Evolutionary conservation across 2,329 filamentous ascomycete species (phyloP).

Genomic region (Thermomyces lanuginosus): DNA sequence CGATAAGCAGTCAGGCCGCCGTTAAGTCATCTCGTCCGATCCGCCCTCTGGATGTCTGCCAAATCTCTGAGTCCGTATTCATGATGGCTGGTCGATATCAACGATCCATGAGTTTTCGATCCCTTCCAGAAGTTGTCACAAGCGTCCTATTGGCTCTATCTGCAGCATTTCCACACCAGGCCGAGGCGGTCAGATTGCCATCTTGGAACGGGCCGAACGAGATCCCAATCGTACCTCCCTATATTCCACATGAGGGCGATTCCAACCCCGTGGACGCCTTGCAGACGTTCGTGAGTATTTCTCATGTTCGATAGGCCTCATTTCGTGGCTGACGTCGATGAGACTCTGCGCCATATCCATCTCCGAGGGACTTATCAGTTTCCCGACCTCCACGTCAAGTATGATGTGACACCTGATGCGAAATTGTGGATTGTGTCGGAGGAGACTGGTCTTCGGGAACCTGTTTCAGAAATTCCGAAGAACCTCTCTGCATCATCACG

Average conservation of each 20-base stretch:
- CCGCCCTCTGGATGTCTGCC: no score
- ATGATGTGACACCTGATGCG: constrained; percentile 51
- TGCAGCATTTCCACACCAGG: not conserved
- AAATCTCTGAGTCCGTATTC: no score
- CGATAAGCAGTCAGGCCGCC: no score
- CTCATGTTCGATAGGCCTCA: constrained; percentile 4
- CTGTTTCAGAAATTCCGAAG: constrained; percentile 34
- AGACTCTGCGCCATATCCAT: constrained; percentile 65
- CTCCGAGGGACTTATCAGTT: constrained; percentile 75
- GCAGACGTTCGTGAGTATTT: constrained; percentile 21
- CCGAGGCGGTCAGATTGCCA: not conserved
- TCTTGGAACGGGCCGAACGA: constrained; percentile 3
- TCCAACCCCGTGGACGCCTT: constrained; percentile 7
- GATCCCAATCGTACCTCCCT: constrained; percentile 18
- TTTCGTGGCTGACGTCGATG: constrained; percentile 4
- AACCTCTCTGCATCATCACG: constrained; percentile 47
- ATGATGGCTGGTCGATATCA: no score
- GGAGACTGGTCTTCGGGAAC: constrained; percentile 22
- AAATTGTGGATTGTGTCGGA: constrained; percentile 31
- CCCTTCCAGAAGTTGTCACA: no score
- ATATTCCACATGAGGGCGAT: constrained; percentile 14
- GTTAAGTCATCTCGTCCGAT: no score
- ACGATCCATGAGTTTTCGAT: no score
- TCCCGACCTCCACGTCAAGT: constrained; percentile 58
- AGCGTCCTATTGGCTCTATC: not conserved